A percentile compares a stretch with the other conserved stretches of the same genome.
These are phyloP conservation scores for Asparagopsis taxiformis DNA, from an alignment of 31 red algal genomes.

Conservation along the genomic window DNA sequence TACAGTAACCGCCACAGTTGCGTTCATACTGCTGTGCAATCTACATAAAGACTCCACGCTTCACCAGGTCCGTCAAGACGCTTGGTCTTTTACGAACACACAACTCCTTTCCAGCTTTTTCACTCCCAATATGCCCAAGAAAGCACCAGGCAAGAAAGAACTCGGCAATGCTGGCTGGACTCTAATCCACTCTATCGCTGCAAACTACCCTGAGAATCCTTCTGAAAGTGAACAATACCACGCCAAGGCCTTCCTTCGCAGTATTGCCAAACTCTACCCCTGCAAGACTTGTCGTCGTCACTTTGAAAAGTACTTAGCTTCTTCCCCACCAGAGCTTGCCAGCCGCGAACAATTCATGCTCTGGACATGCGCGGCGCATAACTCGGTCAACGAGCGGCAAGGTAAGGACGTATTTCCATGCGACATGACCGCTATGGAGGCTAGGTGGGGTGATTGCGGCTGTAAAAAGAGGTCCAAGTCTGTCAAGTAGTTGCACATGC, in stretches of 20 bases:
- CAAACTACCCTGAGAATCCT: conserved; percentile 51
- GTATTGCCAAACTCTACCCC: conserved; percentile 58
- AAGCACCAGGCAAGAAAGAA: conserved; percentile 42
- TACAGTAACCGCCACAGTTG: too few relatives aligned
- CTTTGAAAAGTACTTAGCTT: conserved; percentile 60
- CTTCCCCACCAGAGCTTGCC: conserved; percentile 36
- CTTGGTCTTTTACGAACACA: too few relatives aligned
- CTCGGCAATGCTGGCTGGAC: conserved; percentile 69
- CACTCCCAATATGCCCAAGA: not conserved
- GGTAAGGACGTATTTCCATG: conserved; percentile 66
- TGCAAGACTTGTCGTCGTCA: conserved; percentile 66
- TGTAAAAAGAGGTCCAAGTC: conserved; percentile 43
- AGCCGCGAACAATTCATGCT: conserved; percentile 54
- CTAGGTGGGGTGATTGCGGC: conserved; percentile 72
- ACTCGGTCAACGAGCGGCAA: conserved; percentile 49
- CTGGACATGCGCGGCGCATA: conserved; percentile 73
- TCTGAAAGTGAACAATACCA: conserved; percentile 39
- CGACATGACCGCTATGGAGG: conserved; percentile 31
- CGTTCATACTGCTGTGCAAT: too few relatives aligned
- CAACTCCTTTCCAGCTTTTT: not conserved
- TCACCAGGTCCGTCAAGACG: too few relatives aligned
- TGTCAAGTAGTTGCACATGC: conserved; percentile 3
- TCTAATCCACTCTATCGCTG: conserved; percentile 59
- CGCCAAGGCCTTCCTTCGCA: conserved; percentile 49
- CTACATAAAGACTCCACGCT: too few relatives aligned